Evolutionary conservation across 2,329 filamentous ascomycete species (phyloP).

Genomic region (Phialemoniopsis sp.): DNA sequence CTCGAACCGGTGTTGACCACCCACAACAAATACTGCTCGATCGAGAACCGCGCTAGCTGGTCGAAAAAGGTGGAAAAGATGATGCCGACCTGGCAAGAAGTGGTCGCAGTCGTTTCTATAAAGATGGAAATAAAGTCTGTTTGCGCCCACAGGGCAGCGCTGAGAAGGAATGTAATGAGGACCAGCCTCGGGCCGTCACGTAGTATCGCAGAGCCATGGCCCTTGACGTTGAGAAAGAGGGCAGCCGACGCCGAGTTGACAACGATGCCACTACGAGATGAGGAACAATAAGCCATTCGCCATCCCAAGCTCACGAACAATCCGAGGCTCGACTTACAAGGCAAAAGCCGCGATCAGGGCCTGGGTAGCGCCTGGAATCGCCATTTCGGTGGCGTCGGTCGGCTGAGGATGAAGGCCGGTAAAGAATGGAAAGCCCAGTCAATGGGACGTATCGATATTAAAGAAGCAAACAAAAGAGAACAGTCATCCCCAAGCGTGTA

Average conservation of each 20-base stretch:
- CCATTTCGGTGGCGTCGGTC: conserved; percentile 34
- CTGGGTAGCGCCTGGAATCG: conserved; percentile 37
- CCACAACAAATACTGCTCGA: conserved; percentile 53
- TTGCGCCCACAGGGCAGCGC: conserved; percentile 49
- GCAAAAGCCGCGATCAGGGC: conserved; percentile 49
- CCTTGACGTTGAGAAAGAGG: conserved; percentile 39
- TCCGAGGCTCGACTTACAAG: conserved; percentile 43
- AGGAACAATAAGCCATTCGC: not conserved
- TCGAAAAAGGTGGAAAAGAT: conserved; percentile 52
- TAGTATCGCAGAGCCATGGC: conserved; percentile 43
- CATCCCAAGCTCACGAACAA: too few relatives aligned
- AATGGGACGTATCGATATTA: conserved; percentile 34
- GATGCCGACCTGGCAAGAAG: conserved; percentile 47
- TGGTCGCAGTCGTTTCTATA: conserved; percentile 34
- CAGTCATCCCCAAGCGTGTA: conserved; percentile 1
- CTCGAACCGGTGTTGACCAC: conserved; percentile 31
- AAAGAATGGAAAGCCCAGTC: conserved; percentile 37
- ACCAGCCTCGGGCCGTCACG: conserved; percentile 60
- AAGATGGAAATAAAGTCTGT: conserved; percentile 45
- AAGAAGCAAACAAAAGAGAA: conserved; percentile 21
- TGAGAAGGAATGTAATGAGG: conserved; percentile 51
- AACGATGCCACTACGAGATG: conserved; percentile 41
- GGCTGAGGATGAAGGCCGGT: conserved; percentile 14
- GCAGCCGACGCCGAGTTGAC: conserved; percentile 45
- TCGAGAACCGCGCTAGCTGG: conserved; percentile 47